phyloP scores from a whole-genome alignment of 192 early-diverging fungal genomes.

The Polychytrium aggregatum region DNA sequence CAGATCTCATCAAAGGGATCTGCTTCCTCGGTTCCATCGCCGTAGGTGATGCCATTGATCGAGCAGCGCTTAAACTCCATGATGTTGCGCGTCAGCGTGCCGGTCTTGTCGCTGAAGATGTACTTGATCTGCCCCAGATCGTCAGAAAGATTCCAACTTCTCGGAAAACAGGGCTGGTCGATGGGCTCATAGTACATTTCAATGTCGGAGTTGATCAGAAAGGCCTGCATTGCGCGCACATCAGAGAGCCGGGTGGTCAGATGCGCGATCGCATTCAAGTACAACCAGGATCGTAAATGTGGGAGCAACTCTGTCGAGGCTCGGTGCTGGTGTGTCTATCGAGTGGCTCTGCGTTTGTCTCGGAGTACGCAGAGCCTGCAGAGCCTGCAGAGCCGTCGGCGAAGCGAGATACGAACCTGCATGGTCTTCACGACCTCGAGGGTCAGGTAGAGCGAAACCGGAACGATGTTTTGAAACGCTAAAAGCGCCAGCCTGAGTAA shows the following conservation, averaged over 20 bases:
- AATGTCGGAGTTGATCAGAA: conserved; percentile 80
- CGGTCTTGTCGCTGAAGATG: conserved; percentile 95
- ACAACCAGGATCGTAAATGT: too few species aligned
- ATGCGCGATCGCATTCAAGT: too few species aligned
- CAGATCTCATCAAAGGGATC: too few species aligned
- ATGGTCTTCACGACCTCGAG: conserved; percentile 86
- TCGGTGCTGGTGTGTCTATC: too few species aligned
- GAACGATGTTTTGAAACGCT: conserved; percentile 90
- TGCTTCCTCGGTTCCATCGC: conserved; percentile 25
- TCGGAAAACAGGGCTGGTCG: conserved; percentile 68
- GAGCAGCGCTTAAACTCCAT: conserved; percentile 94
- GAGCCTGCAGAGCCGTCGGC: not conserved
- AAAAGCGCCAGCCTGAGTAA: conserved; percentile 67
- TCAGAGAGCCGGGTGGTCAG: too few species aligned
- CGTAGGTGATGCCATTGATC: conserved; percentile 75
- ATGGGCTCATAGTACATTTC: conserved; percentile 79
- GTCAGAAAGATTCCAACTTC: conserved; percentile 80
- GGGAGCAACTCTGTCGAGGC: too few species aligned
- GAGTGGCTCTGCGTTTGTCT: too few species aligned
- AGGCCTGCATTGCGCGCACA: too few species aligned
- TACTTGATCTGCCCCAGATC: conserved; percentile 94
- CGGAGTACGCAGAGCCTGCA: too few species aligned
- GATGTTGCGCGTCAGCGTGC: conserved; percentile 90
- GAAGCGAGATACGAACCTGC: conserved; percentile 38
- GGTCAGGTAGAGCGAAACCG: conserved; percentile 88